Evolutionary conservation across 495 filamentous ascomycete genomes (phyloP), one percentile per base, ranked within the genome.

Genomic region (Neurospora africana): DNA sequence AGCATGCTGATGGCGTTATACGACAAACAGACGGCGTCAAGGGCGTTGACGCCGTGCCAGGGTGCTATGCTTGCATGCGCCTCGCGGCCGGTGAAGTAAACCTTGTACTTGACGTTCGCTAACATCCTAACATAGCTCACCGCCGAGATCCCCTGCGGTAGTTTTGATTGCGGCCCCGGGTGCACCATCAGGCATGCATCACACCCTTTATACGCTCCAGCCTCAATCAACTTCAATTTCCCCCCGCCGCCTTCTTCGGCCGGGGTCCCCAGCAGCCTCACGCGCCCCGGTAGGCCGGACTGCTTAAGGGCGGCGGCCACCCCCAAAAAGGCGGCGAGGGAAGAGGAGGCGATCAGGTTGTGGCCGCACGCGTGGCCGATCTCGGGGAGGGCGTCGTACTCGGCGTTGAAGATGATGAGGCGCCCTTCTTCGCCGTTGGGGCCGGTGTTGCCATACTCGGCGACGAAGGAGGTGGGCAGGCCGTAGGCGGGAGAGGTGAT

Each of bases 321-420:
- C 5, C 86, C 89, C 19, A 92, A 79, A 38, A 88, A 89, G 1
- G 84, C 87, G 2, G 86, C 84, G 9, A 91, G 76, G 4, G 87
- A 89, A n/a, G 85, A 82, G 0, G 86, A 89, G 0, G 89, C 85
- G 72, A 92, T 92, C 2, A 92, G 81, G 74, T 92, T 92, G 80
- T 92, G 90, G 1, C 90, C 89, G 79, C 87, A 72, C 73, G 85
- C 70, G 77, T 88, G 74, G 76, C 87, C 71, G 78, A 83, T 74
- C 77, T 78, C 79, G 15, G 82, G 83, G 5, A 83, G 75, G 13
- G 82, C 81, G 71, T 84, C 87, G 68, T 89, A 89, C 78, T 89
- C 87, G 36, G 86, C 86, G 71, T 87, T 88, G 78, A 85, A 89
- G n/a, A 82, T 77, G 21, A 89, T 75, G 0, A 87, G 77, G 4